A percentile compares a stretch with the other conserved stretches of the same genome.
phyloP scores from a whole-genome alignment of 2,329 filamentous ascomycete species.

The Zymoseptoria ardabiliae region DNA sequence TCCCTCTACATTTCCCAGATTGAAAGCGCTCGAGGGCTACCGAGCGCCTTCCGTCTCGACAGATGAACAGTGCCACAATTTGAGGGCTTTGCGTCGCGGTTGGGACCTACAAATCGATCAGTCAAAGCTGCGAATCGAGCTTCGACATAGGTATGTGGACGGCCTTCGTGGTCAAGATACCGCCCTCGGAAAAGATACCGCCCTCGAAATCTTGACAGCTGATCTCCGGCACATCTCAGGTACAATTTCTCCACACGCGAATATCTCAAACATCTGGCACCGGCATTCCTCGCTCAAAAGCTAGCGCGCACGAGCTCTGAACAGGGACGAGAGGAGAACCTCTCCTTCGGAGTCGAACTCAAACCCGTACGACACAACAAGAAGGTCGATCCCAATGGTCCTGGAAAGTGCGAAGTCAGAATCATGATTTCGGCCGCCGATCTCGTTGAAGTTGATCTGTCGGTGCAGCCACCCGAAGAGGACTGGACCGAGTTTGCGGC shows the following conservation, averaged over 20 bases:
- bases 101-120: slow-evolving; percentile 30
- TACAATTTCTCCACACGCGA: slow-evolving; percentile 35
- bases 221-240: background rate
- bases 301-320: slow-evolving; percentile 13
- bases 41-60: slow-evolving; percentile 30
- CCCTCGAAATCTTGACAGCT: too few relatives aligned
- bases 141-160: slow-evolving; percentile 17
- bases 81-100: slow-evolving; percentile 24
- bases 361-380: slow-evolving; percentile 25
- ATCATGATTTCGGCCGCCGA: slow-evolving; percentile 32
- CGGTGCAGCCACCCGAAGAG: slow-evolving; percentile 15
- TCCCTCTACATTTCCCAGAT: slow-evolving; percentile 21
- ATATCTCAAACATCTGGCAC: slow-evolving; percentile 34
- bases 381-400: slow-evolving; percentile 16
- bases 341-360: slow-evolving; percentile 27
- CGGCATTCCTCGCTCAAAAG: slow-evolving; percentile 29
- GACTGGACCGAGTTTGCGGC: slow-evolving; percentile 25
- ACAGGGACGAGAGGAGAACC: slow-evolving; percentile 15
- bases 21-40: slow-evolving; percentile 32
- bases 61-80: slow-evolving; percentile 24
- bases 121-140: slow-evolving; percentile 28
- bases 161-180: too few relatives aligned
- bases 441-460: slow-evolving; percentile 24
- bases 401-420: slow-evolving; percentile 19
- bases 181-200: too few relatives aligned